Evolutionary conservation across 805 yeast genomes (phyloP).

Genomic region (Metschnikowia gelsemii): DNA sequence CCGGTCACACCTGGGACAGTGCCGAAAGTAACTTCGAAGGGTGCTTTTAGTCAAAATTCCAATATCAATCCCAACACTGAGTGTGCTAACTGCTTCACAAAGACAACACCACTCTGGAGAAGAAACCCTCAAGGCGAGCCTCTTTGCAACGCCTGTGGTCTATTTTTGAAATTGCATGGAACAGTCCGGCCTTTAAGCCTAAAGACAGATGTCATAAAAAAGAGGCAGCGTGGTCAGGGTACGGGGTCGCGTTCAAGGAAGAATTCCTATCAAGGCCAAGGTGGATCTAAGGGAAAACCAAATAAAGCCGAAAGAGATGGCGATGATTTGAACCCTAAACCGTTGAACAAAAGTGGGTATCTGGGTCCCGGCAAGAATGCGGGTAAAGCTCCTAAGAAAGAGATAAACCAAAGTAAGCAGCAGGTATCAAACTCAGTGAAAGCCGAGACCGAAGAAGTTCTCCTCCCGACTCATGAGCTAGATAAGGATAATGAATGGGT

Average conservation of each 20-base stretch:
- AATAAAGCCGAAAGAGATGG: constrained; percentile 39
- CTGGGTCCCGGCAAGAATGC: neutral
- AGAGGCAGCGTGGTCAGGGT: constrained; percentile 64
- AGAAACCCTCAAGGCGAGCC: constrained; percentile 91
- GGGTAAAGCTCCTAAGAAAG: constrained; percentile 1
- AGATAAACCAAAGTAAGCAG: constrained; percentile 1
- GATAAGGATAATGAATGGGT: constrained; percentile 21
- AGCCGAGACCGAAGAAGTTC: constrained; percentile 7
- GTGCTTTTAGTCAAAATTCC: neutral
- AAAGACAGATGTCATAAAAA: constrained; percentile 89
- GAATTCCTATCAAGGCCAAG: constrained; percentile 6
- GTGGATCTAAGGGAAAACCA: too few species aligned
- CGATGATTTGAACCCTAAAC: constrained; percentile 50
- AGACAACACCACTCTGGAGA: constrained; percentile 94
- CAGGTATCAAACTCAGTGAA: neutral
- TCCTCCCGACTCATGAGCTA: constrained; percentile 15
- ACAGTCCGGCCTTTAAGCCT: constrained; percentile 87
- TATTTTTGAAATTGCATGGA: constrained; percentile 75
- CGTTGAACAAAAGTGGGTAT: constrained; percentile 26
- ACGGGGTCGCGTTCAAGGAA: constrained; percentile 11
- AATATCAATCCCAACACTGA: constrained; percentile 20
- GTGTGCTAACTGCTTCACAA: constrained; percentile 90
- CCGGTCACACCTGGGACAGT: neutral
- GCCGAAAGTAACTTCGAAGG: constrained; percentile 1
- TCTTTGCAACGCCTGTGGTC: constrained; percentile 72